Evolutionary conservation across 345 rosid species (phyloP).

Genomic region (Carallia brachiata): DNA sequence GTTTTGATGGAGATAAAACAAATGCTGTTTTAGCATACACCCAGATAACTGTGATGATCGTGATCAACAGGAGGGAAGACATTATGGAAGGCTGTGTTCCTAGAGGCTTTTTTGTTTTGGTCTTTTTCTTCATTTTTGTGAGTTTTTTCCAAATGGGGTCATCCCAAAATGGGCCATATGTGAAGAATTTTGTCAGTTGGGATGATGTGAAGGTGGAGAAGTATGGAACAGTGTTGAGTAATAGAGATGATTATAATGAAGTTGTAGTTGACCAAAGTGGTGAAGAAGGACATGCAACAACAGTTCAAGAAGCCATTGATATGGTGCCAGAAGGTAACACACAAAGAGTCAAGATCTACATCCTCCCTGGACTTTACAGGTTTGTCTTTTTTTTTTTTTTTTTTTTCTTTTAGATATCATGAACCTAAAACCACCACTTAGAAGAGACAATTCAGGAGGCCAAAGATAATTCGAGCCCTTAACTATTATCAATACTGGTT

Average conservation of each 20-base stretch:
- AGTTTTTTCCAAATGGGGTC: constrained; percentile 13
- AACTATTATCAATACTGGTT: too few relatives aligned
- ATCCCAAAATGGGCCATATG: neutral
- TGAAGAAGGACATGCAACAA: constrained; percentile 54
- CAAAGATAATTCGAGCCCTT: too few relatives aligned
- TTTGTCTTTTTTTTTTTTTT: constrained; percentile 8
- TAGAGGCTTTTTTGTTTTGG: constrained; percentile 15
- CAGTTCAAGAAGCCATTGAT: constrained; percentile 91
- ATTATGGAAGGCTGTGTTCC: constrained; percentile 13
- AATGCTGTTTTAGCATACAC: neutral
- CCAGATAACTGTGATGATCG: too few relatives aligned
- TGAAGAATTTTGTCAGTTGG: constrained; percentile 55
- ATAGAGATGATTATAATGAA: constrained; percentile 27
- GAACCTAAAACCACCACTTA: too few relatives aligned
- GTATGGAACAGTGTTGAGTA: constrained; percentile 20
- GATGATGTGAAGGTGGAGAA: constrained; percentile 62
- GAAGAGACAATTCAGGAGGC: too few relatives aligned
- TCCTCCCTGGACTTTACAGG: constrained; percentile 91
- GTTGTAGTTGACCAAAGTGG: constrained; percentile 73
- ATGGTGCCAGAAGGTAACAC: constrained; percentile 65
- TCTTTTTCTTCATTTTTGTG: constrained; percentile 8
- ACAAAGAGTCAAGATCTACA: constrained; percentile 66
- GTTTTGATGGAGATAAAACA: neutral
- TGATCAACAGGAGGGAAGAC: neutral
- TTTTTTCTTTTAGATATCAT: too few relatives aligned